Evolutionary conservation across 2,329 filamentous ascomycete species (phyloP).

Genomic region (Sarocladiaceae sp.): DNA sequence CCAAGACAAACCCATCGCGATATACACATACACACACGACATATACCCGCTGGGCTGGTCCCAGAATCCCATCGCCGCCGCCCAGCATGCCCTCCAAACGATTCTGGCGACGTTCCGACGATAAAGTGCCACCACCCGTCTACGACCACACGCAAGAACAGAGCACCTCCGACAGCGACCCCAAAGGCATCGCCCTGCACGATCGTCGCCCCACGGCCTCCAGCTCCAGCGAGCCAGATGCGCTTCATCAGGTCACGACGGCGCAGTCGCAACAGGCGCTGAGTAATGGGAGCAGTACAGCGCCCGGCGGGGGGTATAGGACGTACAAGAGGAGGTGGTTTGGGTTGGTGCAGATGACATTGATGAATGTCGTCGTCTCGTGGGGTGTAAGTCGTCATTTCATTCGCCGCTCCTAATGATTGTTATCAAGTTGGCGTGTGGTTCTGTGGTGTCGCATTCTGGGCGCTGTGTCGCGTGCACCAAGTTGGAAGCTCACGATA

Average conservation of each 20-base stretch:
- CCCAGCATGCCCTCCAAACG: conserved; percentile 1
- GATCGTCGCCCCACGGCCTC: conserved; percentile 12
- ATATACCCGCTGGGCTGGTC: no score
- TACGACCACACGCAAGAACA: conserved; percentile 16
- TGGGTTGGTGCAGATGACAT: conserved; percentile 72
- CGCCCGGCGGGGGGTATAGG: conserved; percentile 30
- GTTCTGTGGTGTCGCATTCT: no score
- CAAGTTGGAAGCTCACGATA: no score
- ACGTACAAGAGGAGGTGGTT: conserved; percentile 84
- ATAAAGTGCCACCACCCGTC: not conserved
- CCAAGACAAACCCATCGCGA: no score
- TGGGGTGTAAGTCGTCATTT: conserved; percentile 73
- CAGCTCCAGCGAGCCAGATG: not conserved
- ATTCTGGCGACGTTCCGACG: not conserved
- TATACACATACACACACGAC: no score
- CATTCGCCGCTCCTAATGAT: no score
- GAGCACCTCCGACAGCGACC: conserved; percentile 17
- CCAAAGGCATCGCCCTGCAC: conserved; percentile 21
- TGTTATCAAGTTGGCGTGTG: no score
- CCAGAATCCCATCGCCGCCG: no score
- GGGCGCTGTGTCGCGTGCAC: no score
- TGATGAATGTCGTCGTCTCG: conserved; percentile 88
- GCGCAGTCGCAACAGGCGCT: not conserved
- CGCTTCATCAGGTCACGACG: not conserved
- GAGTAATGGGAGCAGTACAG: not conserved